These are phyloP conservation scores for Phialophora tarda DNA, from an alignment of 2,329 filamentous ascomycete species.

Conservation along the genomic window DNA sequence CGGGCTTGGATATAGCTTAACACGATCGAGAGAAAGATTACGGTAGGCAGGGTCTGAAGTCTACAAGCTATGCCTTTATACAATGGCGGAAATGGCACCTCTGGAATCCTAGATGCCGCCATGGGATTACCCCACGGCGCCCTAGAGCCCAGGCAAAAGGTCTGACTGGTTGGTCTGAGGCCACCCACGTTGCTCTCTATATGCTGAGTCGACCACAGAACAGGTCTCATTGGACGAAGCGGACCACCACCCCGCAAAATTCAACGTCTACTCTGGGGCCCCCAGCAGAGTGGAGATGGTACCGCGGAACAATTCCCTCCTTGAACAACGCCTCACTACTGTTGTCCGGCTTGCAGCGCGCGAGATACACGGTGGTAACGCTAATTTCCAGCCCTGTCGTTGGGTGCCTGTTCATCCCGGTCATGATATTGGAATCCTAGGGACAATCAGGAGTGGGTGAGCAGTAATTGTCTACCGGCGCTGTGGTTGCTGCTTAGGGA, in stretches of 20 bases:
- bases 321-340: not conserved
- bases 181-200: not conserved
- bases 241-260: not conserved
- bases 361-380: not conserved
- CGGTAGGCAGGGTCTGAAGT: not conserved
- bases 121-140: conserved; percentile 17
- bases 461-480: not conserved
- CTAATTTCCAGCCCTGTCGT: not conserved
- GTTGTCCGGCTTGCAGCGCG: not conserved
- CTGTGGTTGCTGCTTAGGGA: conserved; percentile 7
- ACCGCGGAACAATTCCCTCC: conserved; percentile 8
- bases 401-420: not conserved
- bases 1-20: not conserved
- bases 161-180: not conserved
- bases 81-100: not conserved
- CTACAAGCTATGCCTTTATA: not conserved
- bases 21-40: not conserved
- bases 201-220: not conserved
- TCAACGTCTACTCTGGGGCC: not conserved
- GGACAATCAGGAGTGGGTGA: not conserved
- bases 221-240: not conserved
- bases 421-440: not conserved
- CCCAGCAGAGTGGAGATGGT: not conserved
- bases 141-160: not conserved
- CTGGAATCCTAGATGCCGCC: not conserved